Percentiles rank a stretch among this genome's conserved stretches.
Conservation (phyloP, 805 yeast genomes). For the Cyberlindnera bimundalis region DNA sequence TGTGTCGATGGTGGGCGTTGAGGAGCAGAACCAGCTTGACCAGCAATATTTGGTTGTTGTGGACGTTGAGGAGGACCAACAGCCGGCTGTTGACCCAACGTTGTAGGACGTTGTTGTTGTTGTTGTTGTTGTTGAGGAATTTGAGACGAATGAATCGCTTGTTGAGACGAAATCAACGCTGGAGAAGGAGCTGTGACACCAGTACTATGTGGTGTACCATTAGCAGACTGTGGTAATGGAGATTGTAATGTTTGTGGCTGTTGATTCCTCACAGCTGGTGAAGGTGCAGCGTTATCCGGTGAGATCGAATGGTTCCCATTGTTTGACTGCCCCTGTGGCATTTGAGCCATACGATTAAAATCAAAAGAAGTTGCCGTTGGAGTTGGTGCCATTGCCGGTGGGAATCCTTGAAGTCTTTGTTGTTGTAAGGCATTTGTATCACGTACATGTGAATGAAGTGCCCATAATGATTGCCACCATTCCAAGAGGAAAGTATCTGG, state of each 20-base stretch:
- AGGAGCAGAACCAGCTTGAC: background rate
- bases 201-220: conserved; percentile 16
- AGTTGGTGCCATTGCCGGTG: background rate
- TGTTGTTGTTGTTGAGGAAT: conserved; percentile 3
- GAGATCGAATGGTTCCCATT: conserved; percentile 7
- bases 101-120: conserved; percentile 8
- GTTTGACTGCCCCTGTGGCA: background rate
- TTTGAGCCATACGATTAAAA: background rate
- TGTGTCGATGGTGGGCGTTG: conserved; percentile 6
- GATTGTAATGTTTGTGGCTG: conserved; percentile 20
- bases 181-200: conserved; percentile 20
- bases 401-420: conserved; percentile 1
- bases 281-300: conserved; percentile 5
- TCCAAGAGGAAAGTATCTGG: conserved; percentile 48
- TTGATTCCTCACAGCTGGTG: conserved; percentile 3
- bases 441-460: conserved; percentile 43
- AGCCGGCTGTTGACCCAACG: conserved; percentile 12
- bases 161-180: conserved; percentile 3
- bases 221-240: conserved; percentile 21
- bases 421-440: conserved; percentile 28
- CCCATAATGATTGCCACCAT: conserved; percentile 56
- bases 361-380: background rate
- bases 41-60: conserved; percentile 2
- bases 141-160: conserved; percentile 4
- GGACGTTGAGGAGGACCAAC: conserved; percentile 7